A percentile compares a stretch with the other conserved stretches of the same genome.
Conservation (phyloP, 2,329 filamentous ascomycete species). For the Aspergillus ibericus region DNA sequence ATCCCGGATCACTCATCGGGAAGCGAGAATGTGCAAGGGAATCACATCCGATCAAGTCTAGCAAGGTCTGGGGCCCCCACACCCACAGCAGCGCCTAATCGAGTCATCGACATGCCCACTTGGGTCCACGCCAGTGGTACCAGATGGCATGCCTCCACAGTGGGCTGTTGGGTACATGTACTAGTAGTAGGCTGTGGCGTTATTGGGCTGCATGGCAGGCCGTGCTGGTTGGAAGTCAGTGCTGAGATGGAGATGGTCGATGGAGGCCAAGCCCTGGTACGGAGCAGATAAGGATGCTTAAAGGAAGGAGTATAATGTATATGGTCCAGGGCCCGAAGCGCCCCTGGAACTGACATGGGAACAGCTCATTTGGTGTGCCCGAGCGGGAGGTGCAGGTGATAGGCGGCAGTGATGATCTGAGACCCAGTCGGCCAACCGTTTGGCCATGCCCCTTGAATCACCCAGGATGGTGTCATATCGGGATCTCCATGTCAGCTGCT, state of each 20-base stretch:
- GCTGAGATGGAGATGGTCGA: neutral
- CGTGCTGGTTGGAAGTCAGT: neutral
- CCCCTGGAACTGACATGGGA: neutral
- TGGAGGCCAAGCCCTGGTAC: neutral
- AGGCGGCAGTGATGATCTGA: slow-evolving; percentile 8
- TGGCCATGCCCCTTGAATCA: slow-evolving; percentile 4
- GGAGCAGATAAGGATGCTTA: neutral
- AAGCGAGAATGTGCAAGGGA: neutral
- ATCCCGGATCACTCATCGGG: neutral
- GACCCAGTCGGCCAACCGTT: slow-evolving; percentile 3
- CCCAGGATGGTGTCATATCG: slow-evolving; percentile 9
- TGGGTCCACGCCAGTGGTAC: slow-evolving; percentile 13
- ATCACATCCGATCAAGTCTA: neutral
- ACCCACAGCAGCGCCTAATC: neutral
- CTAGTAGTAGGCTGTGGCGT: slow-evolving; percentile 2
- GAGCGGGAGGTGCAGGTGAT: slow-evolving; percentile 12
- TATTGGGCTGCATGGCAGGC: slow-evolving; percentile 5
- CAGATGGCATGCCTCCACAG: slow-evolving; percentile 14
- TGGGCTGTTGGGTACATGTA: slow-evolving; percentile 10
- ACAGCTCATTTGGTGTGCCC: slow-evolving; percentile 6
- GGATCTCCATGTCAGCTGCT: slow-evolving; percentile 5
- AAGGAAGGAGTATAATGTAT: neutral
- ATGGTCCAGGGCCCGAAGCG: neutral
- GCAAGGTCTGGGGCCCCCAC: neutral
- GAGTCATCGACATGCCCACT: neutral